Conservation (phyloP, 2,329 filamentous ascomycete species). For the Penicillium fuscoglaucum region DNA sequence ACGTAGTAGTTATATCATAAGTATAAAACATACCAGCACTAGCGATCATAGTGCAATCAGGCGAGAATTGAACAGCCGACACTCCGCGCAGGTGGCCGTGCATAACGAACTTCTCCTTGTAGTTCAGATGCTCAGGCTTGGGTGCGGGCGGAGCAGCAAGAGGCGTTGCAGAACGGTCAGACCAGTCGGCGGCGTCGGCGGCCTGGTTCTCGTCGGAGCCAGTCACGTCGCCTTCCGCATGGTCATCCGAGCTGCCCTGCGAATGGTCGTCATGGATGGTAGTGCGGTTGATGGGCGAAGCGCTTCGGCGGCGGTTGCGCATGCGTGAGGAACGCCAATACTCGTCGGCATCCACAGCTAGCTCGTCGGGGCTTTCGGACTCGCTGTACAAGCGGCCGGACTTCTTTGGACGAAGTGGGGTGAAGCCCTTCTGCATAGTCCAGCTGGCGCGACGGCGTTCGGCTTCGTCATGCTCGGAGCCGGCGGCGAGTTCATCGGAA, state of each 20-base stretch:
- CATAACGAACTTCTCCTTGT: slow-evolving; percentile 68
- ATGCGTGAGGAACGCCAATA: slow-evolving; percentile 36
- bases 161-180: slow-evolving; percentile 37
- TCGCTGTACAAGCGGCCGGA: slow-evolving; percentile 31
- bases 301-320: slow-evolving; percentile 26
- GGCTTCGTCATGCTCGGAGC: slow-evolving; percentile 37
- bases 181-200: slow-evolving; percentile 20
- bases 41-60: slow-evolving; percentile 85
- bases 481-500: slow-evolving; percentile 42
- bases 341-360: slow-evolving; percentile 39
- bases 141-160: slow-evolving; percentile 44
- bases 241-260: slow-evolving; percentile 17
- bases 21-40: slow-evolving; percentile 62
- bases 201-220: slow-evolving; percentile 16
- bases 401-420: slow-evolving; percentile 31
- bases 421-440: slow-evolving; percentile 32
- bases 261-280: slow-evolving; percentile 16
- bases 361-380: slow-evolving; percentile 50
- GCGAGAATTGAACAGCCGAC: slow-evolving; percentile 85
- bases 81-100: slow-evolving; percentile 77
- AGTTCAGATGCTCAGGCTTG: slow-evolving; percentile 63
- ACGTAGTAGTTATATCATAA: neutral
- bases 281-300: slow-evolving; percentile 23
- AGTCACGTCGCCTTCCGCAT: slow-evolving; percentile 23
- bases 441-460: slow-evolving; percentile 41